Evolutionary conservation across 2,329 filamentous ascomycete species (phyloP).

Genomic region (Calonectria naviculata): DNA sequence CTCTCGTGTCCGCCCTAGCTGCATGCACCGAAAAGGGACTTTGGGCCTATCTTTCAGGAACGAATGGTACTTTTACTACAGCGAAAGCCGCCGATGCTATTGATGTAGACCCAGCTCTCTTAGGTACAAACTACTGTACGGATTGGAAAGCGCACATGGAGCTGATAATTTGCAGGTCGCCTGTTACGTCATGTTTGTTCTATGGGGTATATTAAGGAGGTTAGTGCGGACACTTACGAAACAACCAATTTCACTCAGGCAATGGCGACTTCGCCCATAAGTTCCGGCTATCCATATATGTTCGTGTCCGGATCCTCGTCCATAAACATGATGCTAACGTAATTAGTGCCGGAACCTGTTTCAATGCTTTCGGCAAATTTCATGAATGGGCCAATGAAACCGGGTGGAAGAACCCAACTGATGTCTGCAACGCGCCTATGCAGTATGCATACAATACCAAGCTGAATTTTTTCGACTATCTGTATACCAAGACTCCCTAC

Average conservation of each 20-base stretch:
- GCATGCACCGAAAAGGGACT: slow-evolving; percentile 49
- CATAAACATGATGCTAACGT: background rate
- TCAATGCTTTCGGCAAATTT: slow-evolving; percentile 39
- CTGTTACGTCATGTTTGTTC: slow-evolving; percentile 51
- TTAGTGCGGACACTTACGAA: slow-evolving; percentile 48
- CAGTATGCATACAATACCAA: slow-evolving; percentile 48
- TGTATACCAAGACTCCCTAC: slow-evolving; percentile 42
- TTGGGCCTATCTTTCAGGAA: slow-evolving; percentile 47
- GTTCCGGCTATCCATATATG: slow-evolving; percentile 47
- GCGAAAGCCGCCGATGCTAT: slow-evolving; percentile 43
- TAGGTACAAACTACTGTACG: background rate
- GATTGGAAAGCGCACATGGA: background rate
- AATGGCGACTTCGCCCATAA: slow-evolving; percentile 47
- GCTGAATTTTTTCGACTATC: slow-evolving; percentile 47
- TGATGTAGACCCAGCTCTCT: background rate
- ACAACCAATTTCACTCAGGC: slow-evolving; percentile 52
- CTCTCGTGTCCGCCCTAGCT: slow-evolving; percentile 39
- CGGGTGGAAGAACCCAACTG: slow-evolving; percentile 44
- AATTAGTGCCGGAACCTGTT: slow-evolving; percentile 22
- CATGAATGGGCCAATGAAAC: slow-evolving; percentile 44
- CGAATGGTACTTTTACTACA: slow-evolving; percentile 44
- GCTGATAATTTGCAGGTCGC: slow-evolving; percentile 32
- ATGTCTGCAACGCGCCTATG: slow-evolving; percentile 42
- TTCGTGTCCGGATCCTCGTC: slow-evolving; percentile 16
- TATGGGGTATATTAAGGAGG: slow-evolving; percentile 53